Evolutionary conservation across 2,329 filamentous ascomycete genomes (phyloP).

Genomic region (Hypoxylon sp.): DNA sequence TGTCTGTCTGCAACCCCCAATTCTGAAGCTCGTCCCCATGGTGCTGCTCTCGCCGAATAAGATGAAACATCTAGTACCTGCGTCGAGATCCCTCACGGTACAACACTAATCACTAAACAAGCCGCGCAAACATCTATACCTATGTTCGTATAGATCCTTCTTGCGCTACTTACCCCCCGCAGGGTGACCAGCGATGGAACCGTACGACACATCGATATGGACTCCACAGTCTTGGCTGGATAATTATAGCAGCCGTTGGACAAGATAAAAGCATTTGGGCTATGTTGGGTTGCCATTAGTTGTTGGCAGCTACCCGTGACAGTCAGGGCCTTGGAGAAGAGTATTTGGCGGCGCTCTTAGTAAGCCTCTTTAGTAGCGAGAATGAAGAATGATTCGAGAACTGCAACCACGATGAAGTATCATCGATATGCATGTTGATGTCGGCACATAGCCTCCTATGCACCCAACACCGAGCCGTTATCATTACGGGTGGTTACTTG

Average conservation of each 20-base stretch:
- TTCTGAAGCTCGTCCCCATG: slow-evolving; percentile 5
- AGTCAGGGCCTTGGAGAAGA: neutral
- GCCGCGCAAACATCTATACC: slow-evolving; percentile 13
- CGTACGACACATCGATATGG: neutral
- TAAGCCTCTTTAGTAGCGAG: neutral
- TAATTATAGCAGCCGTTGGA: slow-evolving; percentile 25
- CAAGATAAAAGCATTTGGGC: neutral
- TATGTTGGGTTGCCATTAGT: neutral
- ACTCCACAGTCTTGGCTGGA: slow-evolving; percentile 12
- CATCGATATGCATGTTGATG: slow-evolving; percentile 25
- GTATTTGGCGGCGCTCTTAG: neutral
- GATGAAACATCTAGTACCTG: slow-evolving; percentile 36
- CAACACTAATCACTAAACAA: slow-evolving; percentile 18
- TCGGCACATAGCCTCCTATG: slow-evolving; percentile 26
- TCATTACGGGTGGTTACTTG: slow-evolving; percentile 25
- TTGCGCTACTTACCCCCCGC: slow-evolving; percentile 22
- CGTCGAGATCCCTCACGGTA: slow-evolving; percentile 32
- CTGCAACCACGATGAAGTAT: neutral
- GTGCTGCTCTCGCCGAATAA: slow-evolving; percentile 4
- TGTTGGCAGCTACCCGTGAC: neutral
- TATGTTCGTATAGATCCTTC: slow-evolving; percentile 29
- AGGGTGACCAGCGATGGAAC: slow-evolving; percentile 16
- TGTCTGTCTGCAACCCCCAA: slow-evolving; percentile 21
- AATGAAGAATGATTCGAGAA: slow-evolving; percentile 8
- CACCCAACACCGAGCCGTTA: slow-evolving; percentile 5